Base-by-base conservation (phyloP, 352 stramenopile species). In the Phytophthora pinifolia region DNA sequence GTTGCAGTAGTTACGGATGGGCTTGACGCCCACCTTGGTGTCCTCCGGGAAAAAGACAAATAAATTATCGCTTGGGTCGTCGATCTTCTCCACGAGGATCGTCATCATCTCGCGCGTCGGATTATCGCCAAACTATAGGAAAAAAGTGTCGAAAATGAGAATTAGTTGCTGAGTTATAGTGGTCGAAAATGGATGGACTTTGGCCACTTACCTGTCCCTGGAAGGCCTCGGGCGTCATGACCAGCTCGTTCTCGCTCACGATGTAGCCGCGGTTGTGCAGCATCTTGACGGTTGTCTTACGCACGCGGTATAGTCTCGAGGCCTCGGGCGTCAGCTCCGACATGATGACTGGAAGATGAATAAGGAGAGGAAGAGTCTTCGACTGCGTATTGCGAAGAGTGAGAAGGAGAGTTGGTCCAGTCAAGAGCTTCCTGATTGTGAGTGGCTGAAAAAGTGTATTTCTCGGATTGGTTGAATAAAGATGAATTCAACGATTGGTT, bases 41-140 rank as follows among this genome's bases (percentile, higher is more conserved):
- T 99, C 97, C 59, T 99, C 92, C 0, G 97, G 96, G 74, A 99
- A 99, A 70, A 99, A 99, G 3, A 99, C 97, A 67, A 99, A 99
- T 45, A 99, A 83, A 72, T 96, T 91, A 70, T 98, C 94, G 54
- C 80, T 92, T 22, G 90, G 83, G 64, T 98, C 94, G 70, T 94
- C 85, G 46, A 94, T 92, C 58, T 94, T 94, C 60, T 94, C 85
- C 22, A 92, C 96, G 33, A 99, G 77, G 69, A 99, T 98, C 31
- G 96, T 99, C 82, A 99, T 92, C 62, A 95, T 92, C 62, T 98
- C 92, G 31, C 96, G 83, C 54, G 83, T 96, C 47, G 96, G 96
- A 67, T 96, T 95, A 56, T 98, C 91, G 17, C 95, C 88, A 57
- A 96, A 96, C 60, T 93, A 20, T n/a, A 18, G 18, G 44, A 10